Percentiles rank a stretch among this genome's conserved stretches.
These are phyloP conservation scores for Botryotinia globosa DNA, from an alignment of 2,329 filamentous ascomycete genomes.

Conservation along the genomic window DNA sequence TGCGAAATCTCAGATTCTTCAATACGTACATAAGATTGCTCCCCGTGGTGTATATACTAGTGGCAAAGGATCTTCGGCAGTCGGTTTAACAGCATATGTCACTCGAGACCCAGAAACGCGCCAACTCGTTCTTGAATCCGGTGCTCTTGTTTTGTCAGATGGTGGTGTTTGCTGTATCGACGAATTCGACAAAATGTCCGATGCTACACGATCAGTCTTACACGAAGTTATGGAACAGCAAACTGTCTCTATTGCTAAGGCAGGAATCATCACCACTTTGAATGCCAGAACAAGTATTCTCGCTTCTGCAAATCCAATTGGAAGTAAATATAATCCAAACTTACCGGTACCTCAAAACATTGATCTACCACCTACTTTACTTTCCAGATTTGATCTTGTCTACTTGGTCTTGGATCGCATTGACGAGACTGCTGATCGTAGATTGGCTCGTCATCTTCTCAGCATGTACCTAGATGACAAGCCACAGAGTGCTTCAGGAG, in stretches of 20 bases:
- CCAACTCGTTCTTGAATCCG: constrained; percentile 71
- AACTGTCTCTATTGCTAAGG: constrained; percentile 75
- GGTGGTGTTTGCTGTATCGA: constrained; percentile 77
- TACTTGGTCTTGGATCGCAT: constrained; percentile 94
- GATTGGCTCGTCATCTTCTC: constrained; percentile 86
- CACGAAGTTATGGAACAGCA: constrained; percentile 83
- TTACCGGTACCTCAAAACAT: constrained; percentile 97
- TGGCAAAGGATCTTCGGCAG: constrained; percentile 72
- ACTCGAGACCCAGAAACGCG: constrained; percentile 72
- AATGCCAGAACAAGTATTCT: constrained; percentile 95
- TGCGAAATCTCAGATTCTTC: constrained; percentile 88
- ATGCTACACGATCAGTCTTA: constrained; percentile 68
- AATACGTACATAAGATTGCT: constrained; percentile 97
- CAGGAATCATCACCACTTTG: constrained; percentile 79
- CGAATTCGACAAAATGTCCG: constrained; percentile 79
- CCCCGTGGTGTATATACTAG: constrained; percentile 80
- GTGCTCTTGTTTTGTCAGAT: constrained; percentile 70
- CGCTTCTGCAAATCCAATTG: constrained; percentile 95
- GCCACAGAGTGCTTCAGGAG: constrained; percentile 75
- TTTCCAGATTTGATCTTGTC: constrained; percentile 94
- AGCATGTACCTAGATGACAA: constrained; percentile 96
- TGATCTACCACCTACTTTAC: constrained; percentile 87
- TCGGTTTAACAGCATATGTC: constrained; percentile 75
- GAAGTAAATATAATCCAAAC: constrained; percentile 95
- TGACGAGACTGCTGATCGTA: constrained; percentile 84